Conservation (phyloP, 2,329 filamentous ascomycete species). For the Achaetomium macrosporum region DNA sequence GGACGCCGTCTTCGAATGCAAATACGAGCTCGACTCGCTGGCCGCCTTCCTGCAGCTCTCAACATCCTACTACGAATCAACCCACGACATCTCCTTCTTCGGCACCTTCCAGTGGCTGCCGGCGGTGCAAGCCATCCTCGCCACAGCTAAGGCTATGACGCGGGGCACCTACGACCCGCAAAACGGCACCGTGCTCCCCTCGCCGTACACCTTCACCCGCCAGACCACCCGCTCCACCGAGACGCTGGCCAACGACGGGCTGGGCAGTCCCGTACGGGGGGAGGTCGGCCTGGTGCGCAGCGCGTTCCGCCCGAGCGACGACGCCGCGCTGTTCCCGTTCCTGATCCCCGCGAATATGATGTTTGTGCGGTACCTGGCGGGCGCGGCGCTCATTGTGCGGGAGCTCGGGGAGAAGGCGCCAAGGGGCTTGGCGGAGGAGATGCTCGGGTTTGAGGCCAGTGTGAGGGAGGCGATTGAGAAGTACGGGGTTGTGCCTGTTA, state of each 20-base stretch:
- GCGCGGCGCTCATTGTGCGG: slow-evolving; percentile 42
- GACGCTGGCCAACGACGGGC: slow-evolving; percentile 69
- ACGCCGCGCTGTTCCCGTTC: slow-evolving; percentile 78
- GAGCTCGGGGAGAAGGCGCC: slow-evolving; percentile 31
- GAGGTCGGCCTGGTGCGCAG: slow-evolving; percentile 80
- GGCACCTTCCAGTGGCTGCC: slow-evolving; percentile 63
- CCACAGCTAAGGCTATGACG: slow-evolving; percentile 63
- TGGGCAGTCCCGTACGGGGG: slow-evolving; percentile 72
- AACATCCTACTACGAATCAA: slow-evolving; percentile 72
- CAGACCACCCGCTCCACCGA: slow-evolving; percentile 69
- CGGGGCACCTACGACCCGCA: slow-evolving; percentile 62
- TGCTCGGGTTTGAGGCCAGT: slow-evolving; percentile 54
- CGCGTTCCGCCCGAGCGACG: slow-evolving; percentile 86
- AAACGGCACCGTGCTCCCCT: slow-evolving; percentile 48
- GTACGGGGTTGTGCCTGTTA: slow-evolving; percentile 40
- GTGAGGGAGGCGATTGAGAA: slow-evolving; percentile 23
- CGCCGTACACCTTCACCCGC: slow-evolving; percentile 72
- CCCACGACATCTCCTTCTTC: slow-evolving; percentile 68
- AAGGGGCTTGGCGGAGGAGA: slow-evolving; percentile 48
- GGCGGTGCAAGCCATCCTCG: slow-evolving; percentile 64
- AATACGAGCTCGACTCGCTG: slow-evolving; percentile 89
- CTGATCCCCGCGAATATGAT: slow-evolving; percentile 89
- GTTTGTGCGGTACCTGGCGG: slow-evolving; percentile 59
- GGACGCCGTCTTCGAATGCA: slow-evolving; percentile 81
- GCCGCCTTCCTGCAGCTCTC: slow-evolving; percentile 79